These are phyloP conservation scores for Solanum chmielewskii DNA, from an alignment of 257 asterid genomes.

Conservation along the genomic window DNA sequence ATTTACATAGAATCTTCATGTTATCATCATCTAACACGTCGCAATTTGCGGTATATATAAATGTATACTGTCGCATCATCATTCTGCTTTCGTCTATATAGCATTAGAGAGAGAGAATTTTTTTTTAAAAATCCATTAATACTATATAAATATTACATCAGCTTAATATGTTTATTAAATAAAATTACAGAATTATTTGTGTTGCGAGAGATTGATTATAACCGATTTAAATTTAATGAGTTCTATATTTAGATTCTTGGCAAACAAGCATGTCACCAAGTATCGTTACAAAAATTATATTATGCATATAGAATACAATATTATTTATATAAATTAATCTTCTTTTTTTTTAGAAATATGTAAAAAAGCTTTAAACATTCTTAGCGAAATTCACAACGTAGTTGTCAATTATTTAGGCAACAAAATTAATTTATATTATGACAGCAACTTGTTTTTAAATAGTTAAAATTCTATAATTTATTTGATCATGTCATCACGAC, in stretches of 20 bases:
- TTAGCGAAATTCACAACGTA: no score
- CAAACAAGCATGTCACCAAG: background rate
- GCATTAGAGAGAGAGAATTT: background rate
- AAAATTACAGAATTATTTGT: background rate
- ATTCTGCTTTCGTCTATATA: background rate
- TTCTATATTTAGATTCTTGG: background rate
- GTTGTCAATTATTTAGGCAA: background rate
- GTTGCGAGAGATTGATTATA: background rate
- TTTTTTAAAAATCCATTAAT: background rate
- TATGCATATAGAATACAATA: no score
- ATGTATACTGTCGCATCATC: background rate
- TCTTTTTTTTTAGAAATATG: no score
- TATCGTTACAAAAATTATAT: background rate
- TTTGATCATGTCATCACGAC: background rate
- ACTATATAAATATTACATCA: background rate
- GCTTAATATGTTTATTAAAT: no score
- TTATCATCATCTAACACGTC: background rate
- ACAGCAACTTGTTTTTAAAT: background rate
- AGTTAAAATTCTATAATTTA: background rate
- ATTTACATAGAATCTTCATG: background rate
- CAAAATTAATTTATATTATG: background rate
- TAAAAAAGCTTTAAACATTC: no score
- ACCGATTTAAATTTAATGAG: background rate
- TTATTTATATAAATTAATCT: no score
- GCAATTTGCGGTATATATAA: background rate